These are phyloP conservation scores for Poteriospumella lacustris DNA, from an alignment of 108 stramenopile species.

Conservation along the genomic window DNA sequence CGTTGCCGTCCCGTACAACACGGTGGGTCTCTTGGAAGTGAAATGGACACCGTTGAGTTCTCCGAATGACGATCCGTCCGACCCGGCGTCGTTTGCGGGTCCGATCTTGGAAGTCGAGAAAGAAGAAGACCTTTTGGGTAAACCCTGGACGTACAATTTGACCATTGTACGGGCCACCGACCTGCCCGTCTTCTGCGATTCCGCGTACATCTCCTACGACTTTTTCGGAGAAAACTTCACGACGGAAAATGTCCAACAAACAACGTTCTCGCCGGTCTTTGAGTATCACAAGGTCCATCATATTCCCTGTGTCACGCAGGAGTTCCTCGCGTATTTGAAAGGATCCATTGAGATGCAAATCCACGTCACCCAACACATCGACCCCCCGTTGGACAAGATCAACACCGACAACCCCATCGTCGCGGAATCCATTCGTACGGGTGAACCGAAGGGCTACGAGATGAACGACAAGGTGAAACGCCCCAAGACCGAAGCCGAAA, in stretches of 20 bases:
- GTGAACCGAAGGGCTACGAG: conserved; percentile 21
- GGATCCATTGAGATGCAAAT: conserved; percentile 24
- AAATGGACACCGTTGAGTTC: conserved; percentile 47
- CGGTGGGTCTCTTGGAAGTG: conserved; percentile 46
- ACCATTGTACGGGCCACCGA: conserved; percentile 33
- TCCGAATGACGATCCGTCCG: conserved; percentile 43
- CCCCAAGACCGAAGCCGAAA: neutral
- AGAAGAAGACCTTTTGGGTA: conserved; percentile 53
- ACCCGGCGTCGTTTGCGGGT: conserved; percentile 34
- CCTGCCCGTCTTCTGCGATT: conserved; percentile 31
- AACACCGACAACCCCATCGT: conserved; percentile 1
- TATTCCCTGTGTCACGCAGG: conserved; percentile 34
- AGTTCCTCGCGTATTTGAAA: conserved; percentile 34
- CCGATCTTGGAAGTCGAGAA: conserved; percentile 51
- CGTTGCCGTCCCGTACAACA: conserved; percentile 56
- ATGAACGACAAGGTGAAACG: neutral
- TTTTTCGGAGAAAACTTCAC: conserved; percentile 39
- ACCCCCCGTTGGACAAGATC: conserved; percentile 1
- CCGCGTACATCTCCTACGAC: conserved; percentile 35
- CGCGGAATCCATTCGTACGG: neutral
- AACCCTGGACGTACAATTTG: conserved; percentile 57
- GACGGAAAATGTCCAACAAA: conserved; percentile 33
- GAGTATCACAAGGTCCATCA: conserved; percentile 35
- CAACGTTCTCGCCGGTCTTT: conserved; percentile 30
- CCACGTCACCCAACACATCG: conserved; percentile 20